Base-by-base conservation (phyloP, 2,329 filamentous ascomycete genomes). In the Arthrobotrys sinensis region DNA sequence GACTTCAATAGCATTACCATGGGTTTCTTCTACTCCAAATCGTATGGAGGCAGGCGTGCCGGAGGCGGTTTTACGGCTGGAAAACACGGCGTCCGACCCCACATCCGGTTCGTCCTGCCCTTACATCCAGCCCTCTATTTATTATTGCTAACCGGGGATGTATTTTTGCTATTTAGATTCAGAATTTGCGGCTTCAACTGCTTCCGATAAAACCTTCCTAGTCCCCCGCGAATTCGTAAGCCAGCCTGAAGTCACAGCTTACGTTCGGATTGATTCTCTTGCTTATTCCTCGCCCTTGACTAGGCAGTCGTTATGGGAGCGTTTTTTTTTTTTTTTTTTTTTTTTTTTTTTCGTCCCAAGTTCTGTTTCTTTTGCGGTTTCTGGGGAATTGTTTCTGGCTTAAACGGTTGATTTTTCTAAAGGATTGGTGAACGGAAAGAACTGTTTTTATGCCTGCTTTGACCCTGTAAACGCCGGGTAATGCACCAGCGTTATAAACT, bases 161-260 rank as follows among this genome's bases (percentile, higher is more conserved):
- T 14, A 60, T 43, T 43, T 14, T 57, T 21, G 36, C 40, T 48
- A 46, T 46, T 19, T 67, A 77, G 73, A 63, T 81, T 81, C 40
- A 79, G 80, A 38, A 69, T 80, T 48, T 82, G 81, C 66, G 81
- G 81, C 6, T 73, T 82, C 48, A 82, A 80, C 67, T 82, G 81
- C 67, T 82, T 82, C 76, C 80, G 79, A 68, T 82, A 79, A 68
- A 52, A 32, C 28, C 34, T 28, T 55, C 32, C 11, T 60, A 16
- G 19, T 52, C 21, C 12, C 53, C 50, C 12, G 40, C 50, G 50
- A 68, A 67, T 40, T 43, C 19, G 28, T 36, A 66, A 66, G 16
- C 43, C 46, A 24, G 28, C 32, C 32, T 50, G 10, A 66, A 66
- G 24, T 40, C 32, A 40, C 43, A 52, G 45, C 43, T 24, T 52